These are phyloP conservation scores for Rhizoctonia solani DNA, from an alignment of 1,284 basidiomycete genomes.

Conservation along the genomic window DNA sequence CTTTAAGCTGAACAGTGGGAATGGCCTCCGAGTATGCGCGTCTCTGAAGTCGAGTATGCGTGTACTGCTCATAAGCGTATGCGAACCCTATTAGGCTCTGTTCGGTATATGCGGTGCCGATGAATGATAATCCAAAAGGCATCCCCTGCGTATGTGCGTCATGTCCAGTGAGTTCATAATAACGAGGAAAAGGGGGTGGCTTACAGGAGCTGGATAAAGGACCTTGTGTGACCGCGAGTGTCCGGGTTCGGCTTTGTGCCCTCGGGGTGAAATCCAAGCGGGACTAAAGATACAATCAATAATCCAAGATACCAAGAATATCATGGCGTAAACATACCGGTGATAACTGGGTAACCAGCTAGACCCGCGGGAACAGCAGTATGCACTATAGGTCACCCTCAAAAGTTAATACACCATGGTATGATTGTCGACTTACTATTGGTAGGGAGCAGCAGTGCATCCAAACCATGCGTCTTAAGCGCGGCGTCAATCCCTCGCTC, in stretches of 20 bases:
- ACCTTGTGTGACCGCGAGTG: conserved; percentile 44
- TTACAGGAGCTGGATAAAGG: conserved; percentile 55
- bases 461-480: conserved; percentile 54
- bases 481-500: conserved; percentile 63
- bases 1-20: conserved; percentile 62
- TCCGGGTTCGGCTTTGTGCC: conserved; percentile 47
- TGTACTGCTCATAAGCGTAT: conserved; percentile 69
- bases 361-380: conserved; percentile 52
- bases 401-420: neutral
- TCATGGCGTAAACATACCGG: conserved; percentile 46
- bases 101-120: conserved; percentile 66
- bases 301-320: neutral
- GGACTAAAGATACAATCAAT: conserved; percentile 48
- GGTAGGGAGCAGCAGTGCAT: conserved; percentile 62
- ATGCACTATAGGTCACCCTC: neutral
- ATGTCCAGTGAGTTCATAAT: neutral
- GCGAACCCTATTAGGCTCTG: conserved; percentile 61
- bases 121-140: conserved; percentile 66
- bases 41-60: conserved; percentile 56
- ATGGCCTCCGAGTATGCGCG: conserved; percentile 61
- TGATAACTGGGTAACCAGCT: conserved; percentile 52
- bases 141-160: conserved; percentile 46
- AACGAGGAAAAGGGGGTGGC: neutral
- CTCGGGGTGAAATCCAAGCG: conserved; percentile 63
- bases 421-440: conserved; percentile 45